Percentiles rank a stretch among this genome's conserved stretches.
Evolutionary conservation across 352 stramenopile genomes (phyloP).

Genomic region (Phytophthora pseudosyringae): DNA sequence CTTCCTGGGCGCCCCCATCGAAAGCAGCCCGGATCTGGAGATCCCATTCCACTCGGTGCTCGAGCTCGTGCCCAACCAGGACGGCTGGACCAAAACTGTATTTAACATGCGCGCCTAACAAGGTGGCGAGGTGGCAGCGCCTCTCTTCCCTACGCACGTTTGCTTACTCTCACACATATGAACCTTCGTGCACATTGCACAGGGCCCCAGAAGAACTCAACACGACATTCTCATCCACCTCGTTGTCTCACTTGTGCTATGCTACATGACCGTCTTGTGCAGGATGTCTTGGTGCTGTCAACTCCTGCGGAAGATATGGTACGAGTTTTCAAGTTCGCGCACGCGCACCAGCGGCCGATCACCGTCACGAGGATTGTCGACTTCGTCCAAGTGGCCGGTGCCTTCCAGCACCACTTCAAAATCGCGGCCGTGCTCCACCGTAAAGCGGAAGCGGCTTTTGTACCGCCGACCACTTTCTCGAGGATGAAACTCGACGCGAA

Average conservation of each 20-base stretch:
- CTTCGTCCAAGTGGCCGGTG: constrained; percentile 66
- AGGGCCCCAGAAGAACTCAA: constrained; percentile 26
- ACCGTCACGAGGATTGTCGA: constrained; percentile 48
- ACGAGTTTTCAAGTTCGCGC: constrained; percentile 50
- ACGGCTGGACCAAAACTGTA: constrained; percentile 86
- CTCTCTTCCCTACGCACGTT: constrained; percentile 5
- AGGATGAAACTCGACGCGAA: constrained; percentile 63
- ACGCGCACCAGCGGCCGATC: constrained; percentile 52
- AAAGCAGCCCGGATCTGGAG: constrained; percentile 77
- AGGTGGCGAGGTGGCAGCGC: constrained; percentile 14
- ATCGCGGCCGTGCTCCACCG: constrained; percentile 60
- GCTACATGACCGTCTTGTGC: constrained; percentile 15
- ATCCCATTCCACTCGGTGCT: constrained; percentile 88
- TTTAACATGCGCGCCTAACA: constrained; percentile 73
- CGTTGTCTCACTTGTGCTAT: constrained; percentile 26
- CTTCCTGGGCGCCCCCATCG: constrained; percentile 82
- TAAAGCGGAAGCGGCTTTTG: constrained; percentile 72
- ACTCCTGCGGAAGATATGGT: constrained; percentile 55
- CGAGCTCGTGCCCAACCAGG: constrained; percentile 80
- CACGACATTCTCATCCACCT: constrained; percentile 21
- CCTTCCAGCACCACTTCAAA: constrained; percentile 81
- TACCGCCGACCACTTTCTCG: constrained; percentile 45
- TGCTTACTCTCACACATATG: constrained; percentile 32
- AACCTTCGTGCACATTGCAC: constrained; percentile 17
- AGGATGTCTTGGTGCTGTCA: constrained; percentile 3